phyloP scores from a whole-genome alignment of 805 yeast species.

The Ogataea ramenticola region DNA sequence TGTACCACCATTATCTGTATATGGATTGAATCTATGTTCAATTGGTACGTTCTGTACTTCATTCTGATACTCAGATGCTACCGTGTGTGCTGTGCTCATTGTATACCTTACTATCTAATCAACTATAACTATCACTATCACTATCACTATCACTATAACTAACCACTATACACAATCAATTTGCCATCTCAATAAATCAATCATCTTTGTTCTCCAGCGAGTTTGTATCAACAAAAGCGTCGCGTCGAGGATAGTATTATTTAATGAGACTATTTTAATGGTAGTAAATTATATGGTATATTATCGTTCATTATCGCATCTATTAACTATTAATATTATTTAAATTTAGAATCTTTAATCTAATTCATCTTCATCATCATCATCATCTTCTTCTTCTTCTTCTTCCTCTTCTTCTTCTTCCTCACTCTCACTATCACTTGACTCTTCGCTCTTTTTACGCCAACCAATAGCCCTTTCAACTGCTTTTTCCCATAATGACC shows the following conservation, averaged over 20 bases:
- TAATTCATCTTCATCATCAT: too few relatives aligned
- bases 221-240: too few relatives aligned
- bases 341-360: too few relatives aligned
- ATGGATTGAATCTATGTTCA: constrained; percentile 90
- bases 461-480: constrained; percentile 77
- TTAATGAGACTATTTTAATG: too few relatives aligned
- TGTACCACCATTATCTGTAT: constrained; percentile 94
- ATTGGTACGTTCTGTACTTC: constrained; percentile 41
- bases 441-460: constrained; percentile 32
- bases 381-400: too few relatives aligned
- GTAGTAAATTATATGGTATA: too few relatives aligned
- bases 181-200: neutral
- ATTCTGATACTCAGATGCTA: constrained; percentile 45
- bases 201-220: too few relatives aligned
- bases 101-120: too few relatives aligned
- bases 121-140: neutral
- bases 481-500: constrained; percentile 82
- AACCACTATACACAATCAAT: too few relatives aligned
- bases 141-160: neutral
- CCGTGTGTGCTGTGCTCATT: constrained; percentile 16
- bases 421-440: constrained; percentile 2
- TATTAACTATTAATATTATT: neutral
- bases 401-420: neutral
- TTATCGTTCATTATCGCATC: too few relatives aligned
- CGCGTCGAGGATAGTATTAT: too few relatives aligned